Base-by-base conservation (phyloP, 495 filamentous ascomycete species). In the Neurospora sp. region DNA sequence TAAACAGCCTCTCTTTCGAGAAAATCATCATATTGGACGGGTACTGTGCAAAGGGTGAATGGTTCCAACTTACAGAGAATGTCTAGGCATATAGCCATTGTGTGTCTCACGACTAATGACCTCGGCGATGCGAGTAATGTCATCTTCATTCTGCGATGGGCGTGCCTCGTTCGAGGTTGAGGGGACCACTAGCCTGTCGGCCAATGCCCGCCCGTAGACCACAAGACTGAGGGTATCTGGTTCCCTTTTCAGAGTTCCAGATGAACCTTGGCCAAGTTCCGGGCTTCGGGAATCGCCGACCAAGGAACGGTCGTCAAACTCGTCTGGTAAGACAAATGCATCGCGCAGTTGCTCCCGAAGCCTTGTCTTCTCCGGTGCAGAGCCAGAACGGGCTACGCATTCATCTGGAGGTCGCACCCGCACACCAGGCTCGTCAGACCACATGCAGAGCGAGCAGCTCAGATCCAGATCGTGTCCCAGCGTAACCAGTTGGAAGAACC, bases 401-500 rank as follows among this genome's bases (percentile, higher is more conserved):
- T 10, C 35, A 69, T 80, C 69, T 8, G 73, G 74, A 16, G 73
- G 66, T 20, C 53, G 44, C 0, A 75, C 41, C 12, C 44, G 16
- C 22, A 76, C 38, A 14, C 61, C 69, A 0, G 71, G 35, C 5
- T 71, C 53, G 18, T 78, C 76, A 9, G 73, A 76, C 78, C 76
- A 81, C 16, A 74, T 77, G 66, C 77, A 82, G 41, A 82, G 73
- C 59, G 79, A 74, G 37, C 74, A 68, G 68, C 73, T 73, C 18
- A 82, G 69, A 39, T 71, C 74, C 22, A 81, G 66, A 12, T 81
- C 73, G 4, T 74, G 66, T n/a, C 76, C 74, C n/a, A 82, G 70
- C 6, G 73, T 76, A 41, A 82, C 39, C 18, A 81, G 20, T 70
- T 82, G 79, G 37, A 81, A 81, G 69, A 79, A 81, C 27, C 73